These are phyloP conservation scores for Sclerospora graminicola DNA, from an alignment of 352 stramenopile species.

Conservation along the genomic window DNA sequence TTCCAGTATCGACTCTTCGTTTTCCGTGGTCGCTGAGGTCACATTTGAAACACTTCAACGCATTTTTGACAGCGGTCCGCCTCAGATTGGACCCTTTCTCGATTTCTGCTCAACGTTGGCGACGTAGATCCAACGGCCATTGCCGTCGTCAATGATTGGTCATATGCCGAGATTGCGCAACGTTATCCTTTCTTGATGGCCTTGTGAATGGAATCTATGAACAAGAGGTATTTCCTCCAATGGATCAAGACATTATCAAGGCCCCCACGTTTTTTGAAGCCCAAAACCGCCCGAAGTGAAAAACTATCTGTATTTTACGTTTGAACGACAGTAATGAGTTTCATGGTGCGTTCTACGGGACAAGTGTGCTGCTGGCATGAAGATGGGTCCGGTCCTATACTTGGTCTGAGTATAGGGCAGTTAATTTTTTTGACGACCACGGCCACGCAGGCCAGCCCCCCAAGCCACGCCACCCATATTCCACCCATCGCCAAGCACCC, in stretches of 20 bases:
- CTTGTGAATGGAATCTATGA: constrained; percentile 38
- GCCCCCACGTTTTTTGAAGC: constrained; percentile 42
- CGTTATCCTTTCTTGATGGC: constrained; percentile 40
- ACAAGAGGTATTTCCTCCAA: constrained; percentile 25
- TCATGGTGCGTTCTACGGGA: constrained; percentile 29
- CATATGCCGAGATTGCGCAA: constrained; percentile 42
- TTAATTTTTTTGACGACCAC: too few species aligned
- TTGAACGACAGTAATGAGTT: constrained; percentile 48
- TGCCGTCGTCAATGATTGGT: constrained; percentile 24
- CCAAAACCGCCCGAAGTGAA: constrained; percentile 36
- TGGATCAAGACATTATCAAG: constrained; percentile 29
- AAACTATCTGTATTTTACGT: constrained; percentile 54
- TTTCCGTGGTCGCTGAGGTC: too few species aligned
- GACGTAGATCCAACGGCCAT: constrained; percentile 31
- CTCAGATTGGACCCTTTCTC: constrained; percentile 48
- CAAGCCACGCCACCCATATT: too few species aligned
- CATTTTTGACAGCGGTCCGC: constrained; percentile 36
- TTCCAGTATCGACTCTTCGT: too few species aligned
- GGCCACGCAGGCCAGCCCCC: too few species aligned
- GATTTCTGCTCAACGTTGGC: constrained; percentile 32
- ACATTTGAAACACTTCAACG: constrained; percentile 44
- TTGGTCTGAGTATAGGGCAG: too few species aligned
- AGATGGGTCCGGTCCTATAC: too few species aligned
- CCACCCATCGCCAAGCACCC: too few species aligned
- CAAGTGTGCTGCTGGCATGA: constrained; percentile 20